Evolutionary conservation across 2,329 filamentous ascomycete species (phyloP).

Genomic region (Sphaerulina musiva): DNA sequence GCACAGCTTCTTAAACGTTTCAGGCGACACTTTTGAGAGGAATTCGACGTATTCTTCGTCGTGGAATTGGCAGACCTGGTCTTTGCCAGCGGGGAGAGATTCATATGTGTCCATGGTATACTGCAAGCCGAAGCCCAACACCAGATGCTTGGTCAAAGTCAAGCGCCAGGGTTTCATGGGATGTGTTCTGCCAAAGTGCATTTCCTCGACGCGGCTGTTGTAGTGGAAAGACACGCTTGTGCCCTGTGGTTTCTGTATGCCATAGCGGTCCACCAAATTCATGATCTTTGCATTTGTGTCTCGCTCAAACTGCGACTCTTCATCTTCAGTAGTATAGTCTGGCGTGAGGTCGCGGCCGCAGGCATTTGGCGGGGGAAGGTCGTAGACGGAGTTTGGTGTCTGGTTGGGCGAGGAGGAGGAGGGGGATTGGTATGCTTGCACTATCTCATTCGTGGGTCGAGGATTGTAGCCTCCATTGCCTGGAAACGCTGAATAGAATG

Average conservation of each 20-base stretch:
- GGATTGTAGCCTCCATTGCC: slow-evolving; percentile 5
- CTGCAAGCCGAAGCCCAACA: slow-evolving; percentile 91
- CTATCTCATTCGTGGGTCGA: slow-evolving; percentile 3
- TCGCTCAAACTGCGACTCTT: slow-evolving; percentile 28
- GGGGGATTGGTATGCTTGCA: slow-evolving; percentile 7
- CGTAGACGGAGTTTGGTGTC: background rate
- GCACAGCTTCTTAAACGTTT: slow-evolving; percentile 48
- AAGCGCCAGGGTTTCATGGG: slow-evolving; percentile 99
- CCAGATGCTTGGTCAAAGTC: slow-evolving; percentile 88
- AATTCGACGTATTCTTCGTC: slow-evolving; percentile 86
- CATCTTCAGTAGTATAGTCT: slow-evolving; percentile 47
- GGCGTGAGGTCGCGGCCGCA: slow-evolving; percentile 27
- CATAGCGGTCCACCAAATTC: slow-evolving; percentile 51
- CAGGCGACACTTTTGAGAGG: slow-evolving; percentile 45
- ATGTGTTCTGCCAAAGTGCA: slow-evolving; percentile 94
- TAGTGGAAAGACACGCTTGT: slow-evolving; percentile 93
- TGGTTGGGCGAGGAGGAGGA: background rate
- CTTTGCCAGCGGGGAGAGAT: slow-evolving; percentile 73
- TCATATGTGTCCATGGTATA: slow-evolving; percentile 94
- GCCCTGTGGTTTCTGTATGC: slow-evolving; percentile 72
- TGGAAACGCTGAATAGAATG: slow-evolving; percentile 2
- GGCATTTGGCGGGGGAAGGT: background rate
- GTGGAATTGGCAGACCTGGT: slow-evolving; percentile 84
- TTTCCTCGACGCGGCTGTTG: slow-evolving; percentile 88
- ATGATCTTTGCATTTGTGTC: slow-evolving; percentile 50